phyloP scores from a whole-genome alignment of 2,329 filamentous ascomycete species.

The Ascochyta viciae-villosae region DNA sequence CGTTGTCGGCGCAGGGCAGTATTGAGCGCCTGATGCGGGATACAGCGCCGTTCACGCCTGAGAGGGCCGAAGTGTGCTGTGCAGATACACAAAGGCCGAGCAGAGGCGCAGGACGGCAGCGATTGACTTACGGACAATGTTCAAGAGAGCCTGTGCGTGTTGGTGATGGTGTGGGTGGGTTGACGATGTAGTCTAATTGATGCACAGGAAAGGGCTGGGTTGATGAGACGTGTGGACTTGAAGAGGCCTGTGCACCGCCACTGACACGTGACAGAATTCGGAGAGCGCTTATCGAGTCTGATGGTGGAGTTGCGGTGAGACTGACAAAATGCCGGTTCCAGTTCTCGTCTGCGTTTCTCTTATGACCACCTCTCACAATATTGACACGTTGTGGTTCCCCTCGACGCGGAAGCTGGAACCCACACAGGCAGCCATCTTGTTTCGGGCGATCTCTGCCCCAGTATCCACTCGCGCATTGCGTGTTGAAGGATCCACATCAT shows the following conservation, averaged over 20 bases:
- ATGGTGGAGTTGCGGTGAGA: slow-evolving; percentile 29
- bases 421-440: slow-evolving; percentile 39
- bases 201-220: slow-evolving; percentile 49
- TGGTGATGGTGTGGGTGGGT: slow-evolving; percentile 45
- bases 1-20: slow-evolving; percentile 23
- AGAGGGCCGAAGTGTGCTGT: slow-evolving; percentile 25
- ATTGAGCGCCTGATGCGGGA: slow-evolving; percentile 37
- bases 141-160: slow-evolving; percentile 46
- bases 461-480: slow-evolving; percentile 30
- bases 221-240: slow-evolving; percentile 45
- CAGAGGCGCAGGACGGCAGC: slow-evolving; percentile 21
- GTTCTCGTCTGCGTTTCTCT: slow-evolving; percentile 19
- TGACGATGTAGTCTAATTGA: slow-evolving; percentile 50
- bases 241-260: slow-evolving; percentile 31
- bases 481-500: slow-evolving; percentile 29
- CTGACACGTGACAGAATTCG: slow-evolving; percentile 41
- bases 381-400: slow-evolving; percentile 44
- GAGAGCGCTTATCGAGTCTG: slow-evolving; percentile 31
- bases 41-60: slow-evolving; percentile 33
- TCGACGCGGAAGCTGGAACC: slow-evolving; percentile 22
- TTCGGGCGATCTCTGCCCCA: slow-evolving; percentile 33
- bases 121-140: slow-evolving; percentile 45
- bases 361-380: slow-evolving; percentile 24
- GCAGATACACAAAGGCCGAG: slow-evolving; percentile 24
- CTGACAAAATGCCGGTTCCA: neutral